Conservation (phyloP, 768 basidiomycete genomes). For the Leucogyrophana mollusca region DNA sequence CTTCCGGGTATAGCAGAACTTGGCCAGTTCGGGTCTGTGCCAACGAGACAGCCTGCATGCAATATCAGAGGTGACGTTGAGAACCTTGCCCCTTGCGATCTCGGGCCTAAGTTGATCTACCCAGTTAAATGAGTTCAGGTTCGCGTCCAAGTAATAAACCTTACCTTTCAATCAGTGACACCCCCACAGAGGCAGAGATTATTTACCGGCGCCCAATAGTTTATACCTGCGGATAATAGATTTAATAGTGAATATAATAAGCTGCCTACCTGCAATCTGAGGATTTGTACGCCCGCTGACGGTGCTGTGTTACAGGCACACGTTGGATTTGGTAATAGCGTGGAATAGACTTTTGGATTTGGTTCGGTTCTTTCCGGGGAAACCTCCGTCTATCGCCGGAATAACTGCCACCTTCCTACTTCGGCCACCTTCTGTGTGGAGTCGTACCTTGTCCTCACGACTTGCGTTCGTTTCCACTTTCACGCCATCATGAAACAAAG, state of each 20-base stretch:
- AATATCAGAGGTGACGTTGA: constrained; percentile 17
- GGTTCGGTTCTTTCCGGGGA: constrained; percentile 22
- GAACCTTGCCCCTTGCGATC: constrained; percentile 8
- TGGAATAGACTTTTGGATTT: constrained; percentile 26
- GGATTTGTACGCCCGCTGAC: background rate
- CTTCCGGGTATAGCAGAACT: constrained; percentile 22
- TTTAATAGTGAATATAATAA: background rate
- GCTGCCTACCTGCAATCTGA: background rate
- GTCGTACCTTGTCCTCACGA: background rate
- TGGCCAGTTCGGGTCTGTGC: constrained; percentile 25
- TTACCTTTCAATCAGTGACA: constrained; percentile 29
- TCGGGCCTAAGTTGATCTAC: constrained; percentile 1
- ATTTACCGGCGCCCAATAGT: background rate
- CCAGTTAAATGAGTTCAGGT: constrained; percentile 21
- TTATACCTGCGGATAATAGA: constrained; percentile 1
- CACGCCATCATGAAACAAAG: background rate
- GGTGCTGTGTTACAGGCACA: constrained; percentile 4
- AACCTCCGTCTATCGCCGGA: constrained; percentile 31
- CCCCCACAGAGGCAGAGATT: constrained; percentile 20
- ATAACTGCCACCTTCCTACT: constrained; percentile 13
- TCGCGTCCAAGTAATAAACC: constrained; percentile 15
- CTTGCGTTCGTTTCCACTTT: background rate
- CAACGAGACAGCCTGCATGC: constrained; percentile 17
- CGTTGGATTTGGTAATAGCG: constrained; percentile 21
- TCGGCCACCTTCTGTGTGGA: constrained; percentile 7